Base-by-base conservation (phyloP, 2,329 filamentous ascomycete species). In the Fonsecaea nubica region DNA sequence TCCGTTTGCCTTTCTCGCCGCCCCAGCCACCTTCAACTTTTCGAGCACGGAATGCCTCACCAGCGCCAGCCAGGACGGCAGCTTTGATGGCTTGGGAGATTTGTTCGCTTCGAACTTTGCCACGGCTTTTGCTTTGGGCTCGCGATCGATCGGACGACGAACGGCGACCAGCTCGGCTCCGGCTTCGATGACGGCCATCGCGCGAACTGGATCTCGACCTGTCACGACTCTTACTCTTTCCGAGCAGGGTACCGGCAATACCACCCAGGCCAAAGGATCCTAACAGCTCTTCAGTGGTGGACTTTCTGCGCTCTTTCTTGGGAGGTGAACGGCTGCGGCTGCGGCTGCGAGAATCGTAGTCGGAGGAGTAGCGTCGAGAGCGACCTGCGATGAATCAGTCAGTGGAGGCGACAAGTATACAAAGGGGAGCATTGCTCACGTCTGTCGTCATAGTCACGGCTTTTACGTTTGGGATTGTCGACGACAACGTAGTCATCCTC, bases 21-120 rank as follows among this genome's bases (percentile, higher is more conserved):
- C 89, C 90, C 93, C 93, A 97, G 52, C 90, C 87, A 62, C 94
- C 94, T 2, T 92, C 91, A 69, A 95, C 91, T 74, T 94, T 96
- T 76, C 93, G 89, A 64, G 93, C 89, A 68, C 92, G 90, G 84
- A 96, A 96, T 50, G 94, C 94, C 79, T 97, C 93, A 62, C 93
- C 91, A 48, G 93, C 94, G 73, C 93, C 94, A 35, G 94, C 93
- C 55, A 96, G 86, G 45, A 97, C 84, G 21, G 93, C 95, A 38
- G 94, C 93, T 82, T 95, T 94, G 76, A 93, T 92, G 38, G 93
- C 93, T 79, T 97, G 92, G 72, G 93, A 89, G 55, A 92, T 86
- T 73, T 91, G 91, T 59, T 83, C 78, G 77, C 82, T 76, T 78
- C 80, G 69, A 45, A 61, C 64, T 30, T 66, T 70, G 63, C 69